phyloP scores from a whole-genome alignment of 441 rosid species.

The Erodium chrysanthum region DNA sequence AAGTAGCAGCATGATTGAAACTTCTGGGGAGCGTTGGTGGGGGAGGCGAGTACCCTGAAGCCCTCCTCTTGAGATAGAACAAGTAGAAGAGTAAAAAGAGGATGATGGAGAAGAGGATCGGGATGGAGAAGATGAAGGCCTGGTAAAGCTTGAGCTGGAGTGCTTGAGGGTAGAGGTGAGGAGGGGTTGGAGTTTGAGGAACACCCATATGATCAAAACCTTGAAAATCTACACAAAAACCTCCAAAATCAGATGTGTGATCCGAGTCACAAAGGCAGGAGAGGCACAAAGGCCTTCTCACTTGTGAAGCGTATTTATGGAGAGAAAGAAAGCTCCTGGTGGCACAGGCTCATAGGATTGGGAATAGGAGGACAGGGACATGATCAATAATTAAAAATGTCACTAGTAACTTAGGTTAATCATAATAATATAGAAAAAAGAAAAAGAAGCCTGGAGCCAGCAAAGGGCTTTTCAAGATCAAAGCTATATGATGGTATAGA shows the following conservation, averaged over 20 bases:
- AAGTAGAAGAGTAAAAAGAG: constrained; percentile 77
- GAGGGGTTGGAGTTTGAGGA: constrained; percentile 46
- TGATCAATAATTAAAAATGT: too few relatives aligned
- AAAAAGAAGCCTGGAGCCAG: too few relatives aligned
- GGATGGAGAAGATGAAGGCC: constrained; percentile 94
- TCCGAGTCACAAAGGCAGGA: constrained; percentile 12
- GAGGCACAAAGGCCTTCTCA: constrained; percentile 21
- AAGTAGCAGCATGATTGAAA: constrained; percentile 33
- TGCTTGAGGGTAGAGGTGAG: constrained; percentile 73
- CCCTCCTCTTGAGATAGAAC: constrained; percentile 90
- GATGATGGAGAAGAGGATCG: constrained; percentile 79
- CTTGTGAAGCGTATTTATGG: constrained; percentile 18
- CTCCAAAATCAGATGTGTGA: background rate
- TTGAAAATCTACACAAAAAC: background rate
- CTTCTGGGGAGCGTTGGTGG: constrained; percentile 20
- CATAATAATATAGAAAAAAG: too few relatives aligned
- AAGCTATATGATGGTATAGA: constrained; percentile 27
- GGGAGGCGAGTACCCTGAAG: constrained; percentile 43
- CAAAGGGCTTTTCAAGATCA: constrained; percentile 25
- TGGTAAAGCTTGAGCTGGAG: constrained; percentile 86
- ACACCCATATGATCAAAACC: constrained; percentile 36
- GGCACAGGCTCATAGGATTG: constrained; percentile 14
- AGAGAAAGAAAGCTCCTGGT: background rate
- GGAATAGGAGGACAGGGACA: too few relatives aligned
- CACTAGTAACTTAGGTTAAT: too few relatives aligned